A percentile compares a stretch with the other conserved stretches of the same genome.
These are phyloP conservation scores for Stylonectria norvegica DNA, from an alignment of 2,329 filamentous ascomycete genomes.

Conservation along the genomic window DNA sequence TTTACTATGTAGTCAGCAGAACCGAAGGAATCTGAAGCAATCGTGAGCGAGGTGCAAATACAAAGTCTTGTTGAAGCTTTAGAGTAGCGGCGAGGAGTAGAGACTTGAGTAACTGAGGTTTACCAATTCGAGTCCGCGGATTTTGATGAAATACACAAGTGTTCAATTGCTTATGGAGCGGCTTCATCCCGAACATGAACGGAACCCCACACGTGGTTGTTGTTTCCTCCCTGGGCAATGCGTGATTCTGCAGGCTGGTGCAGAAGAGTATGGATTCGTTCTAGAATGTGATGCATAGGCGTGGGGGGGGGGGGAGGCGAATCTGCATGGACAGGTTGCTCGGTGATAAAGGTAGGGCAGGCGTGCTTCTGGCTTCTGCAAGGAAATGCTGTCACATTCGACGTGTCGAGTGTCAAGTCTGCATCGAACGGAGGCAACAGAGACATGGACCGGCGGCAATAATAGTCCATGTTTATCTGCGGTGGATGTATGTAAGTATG, in stretches of 20 bases:
- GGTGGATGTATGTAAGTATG: background rate
- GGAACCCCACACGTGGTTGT: background rate
- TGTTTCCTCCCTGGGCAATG: background rate
- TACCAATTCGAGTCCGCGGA: background rate
- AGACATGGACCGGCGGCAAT: background rate
- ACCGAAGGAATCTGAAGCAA: no score
- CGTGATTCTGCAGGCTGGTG: background rate
- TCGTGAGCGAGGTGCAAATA: no score
- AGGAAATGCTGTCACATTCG: background rate
- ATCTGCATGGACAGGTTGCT: no score
- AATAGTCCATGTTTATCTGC: background rate
- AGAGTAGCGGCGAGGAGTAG: no score
- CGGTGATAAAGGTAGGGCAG: background rate
- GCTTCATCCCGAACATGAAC: background rate
- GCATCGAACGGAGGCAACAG: background rate
- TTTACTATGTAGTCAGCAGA: no score
- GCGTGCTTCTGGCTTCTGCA: background rate
- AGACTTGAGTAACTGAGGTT: background rate
- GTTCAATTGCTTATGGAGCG: background rate
- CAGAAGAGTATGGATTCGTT: slow-evolving; percentile 12
- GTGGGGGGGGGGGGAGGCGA: slow-evolving; percentile 5
- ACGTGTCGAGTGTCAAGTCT: background rate
- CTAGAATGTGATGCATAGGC: slow-evolving; percentile 13
- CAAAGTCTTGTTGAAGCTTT: no score
- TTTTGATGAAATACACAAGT: background rate